These are phyloP conservation scores for Pyracantha coccinea DNA, from an alignment of 331 rosid species.

Conservation along the genomic window DNA sequence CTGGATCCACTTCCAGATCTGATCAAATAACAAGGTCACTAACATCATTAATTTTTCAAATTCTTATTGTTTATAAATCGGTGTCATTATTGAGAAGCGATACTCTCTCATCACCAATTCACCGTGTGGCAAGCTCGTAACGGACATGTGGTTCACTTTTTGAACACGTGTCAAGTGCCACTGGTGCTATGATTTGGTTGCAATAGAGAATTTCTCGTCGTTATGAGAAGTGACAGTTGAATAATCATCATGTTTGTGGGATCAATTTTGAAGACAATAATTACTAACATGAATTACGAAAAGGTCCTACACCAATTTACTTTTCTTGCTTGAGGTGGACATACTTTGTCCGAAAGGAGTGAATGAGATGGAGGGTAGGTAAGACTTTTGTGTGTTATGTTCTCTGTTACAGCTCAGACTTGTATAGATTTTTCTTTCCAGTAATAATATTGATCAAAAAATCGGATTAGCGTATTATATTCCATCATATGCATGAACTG, in stretches of 20 bases:
- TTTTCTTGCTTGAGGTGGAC: background rate
- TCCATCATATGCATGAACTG: background rate
- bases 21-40: slow-evolving; percentile 5
- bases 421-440: background rate
- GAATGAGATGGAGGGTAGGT: background rate
- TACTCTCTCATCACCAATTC: background rate
- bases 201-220: background rate
- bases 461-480: background rate
- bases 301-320: background rate
- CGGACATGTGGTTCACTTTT: background rate
- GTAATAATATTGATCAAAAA: background rate
- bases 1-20: slow-evolving; percentile 21
- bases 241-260: slow-evolving; percentile 6
- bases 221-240: background rate
- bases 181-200: background rate
- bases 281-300: background rate
- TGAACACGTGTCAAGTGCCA: background rate
- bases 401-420: background rate
- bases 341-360: background rate
- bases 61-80: slow-evolving; percentile 1
- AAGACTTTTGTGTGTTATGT: background rate
- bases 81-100: background rate
- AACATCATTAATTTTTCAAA: background rate
- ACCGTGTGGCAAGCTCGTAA: background rate
- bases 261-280: background rate